These are phyloP conservation scores for Polyporus arcularius DNA, from an alignment of 768 basidiomycete genomes.

Conservation along the genomic window DNA sequence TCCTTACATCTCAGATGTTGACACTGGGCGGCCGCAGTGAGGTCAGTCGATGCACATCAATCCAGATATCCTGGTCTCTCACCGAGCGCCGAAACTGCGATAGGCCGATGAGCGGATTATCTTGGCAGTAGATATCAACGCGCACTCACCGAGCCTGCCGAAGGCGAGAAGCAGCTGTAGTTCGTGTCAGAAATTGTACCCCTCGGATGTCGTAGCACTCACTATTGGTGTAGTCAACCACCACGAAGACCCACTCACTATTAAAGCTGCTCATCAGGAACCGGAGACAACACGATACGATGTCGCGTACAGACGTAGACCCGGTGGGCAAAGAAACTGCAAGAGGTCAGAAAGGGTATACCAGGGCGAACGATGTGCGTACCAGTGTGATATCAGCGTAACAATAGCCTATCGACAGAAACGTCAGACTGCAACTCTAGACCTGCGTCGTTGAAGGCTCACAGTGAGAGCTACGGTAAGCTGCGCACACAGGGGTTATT, in stretches of 20 bases:
- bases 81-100: constrained; percentile 11
- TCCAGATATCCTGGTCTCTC: background rate
- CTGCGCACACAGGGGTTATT: background rate
- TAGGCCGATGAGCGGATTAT: background rate
- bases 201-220: background rate
- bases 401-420: constrained; percentile 32
- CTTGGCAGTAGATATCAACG: background rate
- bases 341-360: background rate
- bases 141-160: constrained; percentile 11
- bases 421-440: too few relatives aligned
- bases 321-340: constrained; percentile 30
- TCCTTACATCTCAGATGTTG: constrained; percentile 19
- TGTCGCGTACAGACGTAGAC: constrained; percentile 22
- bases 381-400: constrained; percentile 31
- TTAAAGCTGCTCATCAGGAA: constrained; percentile 1
- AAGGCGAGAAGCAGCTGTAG: constrained; percentile 9
- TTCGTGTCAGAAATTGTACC: background rate
- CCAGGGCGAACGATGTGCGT: background rate
- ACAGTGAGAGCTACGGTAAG: constrained; percentile 24
- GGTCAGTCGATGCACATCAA: background rate
- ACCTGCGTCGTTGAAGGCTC: too few relatives aligned
- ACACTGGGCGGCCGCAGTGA: constrained; percentile 6
- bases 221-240: constrained; percentile 17
- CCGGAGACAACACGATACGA: background rate
- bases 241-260: constrained; percentile 20